A percentile compares a stretch with the other conserved stretches of the same genome.
Conservation (phyloP, 257 asterid species). For the Cynanchum wilfordii region DNA sequence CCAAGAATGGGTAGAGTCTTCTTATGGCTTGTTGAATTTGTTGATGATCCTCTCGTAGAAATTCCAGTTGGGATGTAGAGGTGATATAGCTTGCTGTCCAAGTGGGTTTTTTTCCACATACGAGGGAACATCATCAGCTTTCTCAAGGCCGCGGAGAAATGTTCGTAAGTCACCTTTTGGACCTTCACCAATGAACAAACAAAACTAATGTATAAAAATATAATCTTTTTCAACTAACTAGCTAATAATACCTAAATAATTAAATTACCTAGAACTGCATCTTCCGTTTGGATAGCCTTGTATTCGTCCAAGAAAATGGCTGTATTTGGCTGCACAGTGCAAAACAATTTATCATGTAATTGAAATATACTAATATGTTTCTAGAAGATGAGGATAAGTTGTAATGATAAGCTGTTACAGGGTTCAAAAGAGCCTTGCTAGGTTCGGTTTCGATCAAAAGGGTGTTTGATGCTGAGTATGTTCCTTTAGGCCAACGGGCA, state of each 20-base stretch:
- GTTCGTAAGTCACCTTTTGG: conserved; percentile 31
- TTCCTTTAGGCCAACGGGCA: conserved; percentile 19
- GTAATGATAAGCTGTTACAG: conserved; percentile 20
- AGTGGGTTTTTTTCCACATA: conserved; percentile 40
- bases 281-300: conserved; percentile 28
- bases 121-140: conserved; percentile 41
- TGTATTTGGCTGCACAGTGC: conserved; percentile 39
- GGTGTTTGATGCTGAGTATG: conserved; percentile 43
- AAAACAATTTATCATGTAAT: background rate
- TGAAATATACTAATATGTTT: background rate
- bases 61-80: conserved; percentile 39
- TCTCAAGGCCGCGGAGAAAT: conserved; percentile 37
- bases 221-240: too few species aligned
- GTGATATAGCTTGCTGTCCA: conserved; percentile 49
- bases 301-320: conserved; percentile 39
- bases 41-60: conserved; percentile 30
- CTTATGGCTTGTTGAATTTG: background rate
- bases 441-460: conserved; percentile 53
- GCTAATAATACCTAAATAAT: too few species aligned
- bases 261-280: conserved; percentile 33
- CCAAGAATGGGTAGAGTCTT: background rate
- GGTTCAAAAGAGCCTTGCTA: conserved; percentile 40
- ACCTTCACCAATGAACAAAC: conserved; percentile 15
- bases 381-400: too few species aligned
- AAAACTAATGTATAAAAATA: too few species aligned